Evolutionary conservation across 768 basidiomycete genomes (phyloP), one percentile per base, ranked within the genome.

Genomic region (Naganishia vishniacii): DNA sequence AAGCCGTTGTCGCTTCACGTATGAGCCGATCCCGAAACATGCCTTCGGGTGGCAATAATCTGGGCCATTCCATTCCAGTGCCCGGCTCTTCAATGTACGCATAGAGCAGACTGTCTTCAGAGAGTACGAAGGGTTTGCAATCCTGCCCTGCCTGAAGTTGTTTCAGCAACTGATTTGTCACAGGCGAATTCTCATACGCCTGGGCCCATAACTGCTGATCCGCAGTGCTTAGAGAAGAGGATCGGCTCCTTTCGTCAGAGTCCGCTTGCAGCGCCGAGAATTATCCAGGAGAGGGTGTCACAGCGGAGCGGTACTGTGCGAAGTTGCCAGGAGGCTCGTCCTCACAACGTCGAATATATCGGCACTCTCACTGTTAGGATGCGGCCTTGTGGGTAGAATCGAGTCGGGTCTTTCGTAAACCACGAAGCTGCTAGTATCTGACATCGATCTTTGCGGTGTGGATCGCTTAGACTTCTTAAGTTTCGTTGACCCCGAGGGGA

Each of bases 21-120:
- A 62, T 34, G 15, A 62, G n/a, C 48, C 49, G 47, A 12, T 15
- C 25, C 7, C 61, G 61, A 37, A 62, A 49, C 25, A 9, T n/a
- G 4, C 61, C 61, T 41, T 62, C 61, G 2, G 61, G 61, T 3
- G 61, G 61, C 29, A 62, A 46, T 23, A 62, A 28, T 25, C 61
- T 32, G 2, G 61, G 61, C 28, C 48, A 32, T 26, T 62, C 61
- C 42, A 48, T 40, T 4, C 40, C 34, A 4, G 20, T 26, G 4
- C 37, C 37, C 20, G 48, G 31, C 29, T 15, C 28, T 6, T 62
- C 61, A 25, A 62, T 48, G 34, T 62, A 62, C 26, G 23, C 48
- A 29, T 62, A 62, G 13, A 62, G 29, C 3, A 62, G 32, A 13
- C 61, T 47, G 32, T 62, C 60, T 31, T 61, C 47, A 8, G 61